These are phyloP conservation scores for Brassica nigra DNA, from an alignment of 345 rosid species.

Conservation along the genomic window DNA sequence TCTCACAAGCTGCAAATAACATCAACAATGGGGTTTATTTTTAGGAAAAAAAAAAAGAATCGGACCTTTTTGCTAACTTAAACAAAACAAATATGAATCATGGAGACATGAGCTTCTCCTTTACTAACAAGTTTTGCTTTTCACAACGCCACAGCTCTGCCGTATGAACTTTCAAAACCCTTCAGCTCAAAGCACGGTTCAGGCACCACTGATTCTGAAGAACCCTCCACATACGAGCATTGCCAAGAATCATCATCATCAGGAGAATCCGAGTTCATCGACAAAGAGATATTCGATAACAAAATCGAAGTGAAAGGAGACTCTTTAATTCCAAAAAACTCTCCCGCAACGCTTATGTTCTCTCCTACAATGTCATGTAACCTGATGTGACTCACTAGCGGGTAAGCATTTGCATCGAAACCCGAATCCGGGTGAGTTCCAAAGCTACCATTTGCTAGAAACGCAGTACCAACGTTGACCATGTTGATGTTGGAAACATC, in stretches of 20 bases:
- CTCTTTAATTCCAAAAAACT: slow-evolving; percentile 45
- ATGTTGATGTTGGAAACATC: slow-evolving; percentile 39
- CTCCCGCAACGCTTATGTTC: slow-evolving; percentile 46
- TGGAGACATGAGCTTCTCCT: not conserved
- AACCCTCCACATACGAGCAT: slow-evolving; percentile 50
- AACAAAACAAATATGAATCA: slow-evolving; percentile 27
- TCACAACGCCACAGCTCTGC: slow-evolving; percentile 55
- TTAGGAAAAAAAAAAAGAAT: slow-evolving; percentile 15
- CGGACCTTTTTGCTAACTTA: slow-evolving; percentile 21
- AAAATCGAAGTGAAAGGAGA: slow-evolving; percentile 53
- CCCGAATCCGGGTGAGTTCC: slow-evolving; percentile 54
- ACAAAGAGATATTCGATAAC: slow-evolving; percentile 54
- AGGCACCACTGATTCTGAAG: slow-evolving; percentile 46
- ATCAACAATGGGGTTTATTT: slow-evolving; percentile 27
- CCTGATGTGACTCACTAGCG: slow-evolving; percentile 45
- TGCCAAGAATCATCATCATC: slow-evolving; percentile 37
- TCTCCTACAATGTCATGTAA: slow-evolving; percentile 49
- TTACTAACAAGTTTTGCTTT: not conserved
- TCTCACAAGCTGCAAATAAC: slow-evolving; percentile 30
- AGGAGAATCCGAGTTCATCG: slow-evolving; percentile 35
- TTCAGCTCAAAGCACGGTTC: slow-evolving; percentile 48
- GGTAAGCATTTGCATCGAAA: slow-evolving; percentile 48
- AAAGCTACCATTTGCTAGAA: slow-evolving; percentile 46
- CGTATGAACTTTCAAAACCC: slow-evolving; percentile 36
- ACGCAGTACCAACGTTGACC: slow-evolving; percentile 44